Base-by-base conservation (phyloP, 1,139 yeast genomes). In the Petasospora fabianii region DNA sequence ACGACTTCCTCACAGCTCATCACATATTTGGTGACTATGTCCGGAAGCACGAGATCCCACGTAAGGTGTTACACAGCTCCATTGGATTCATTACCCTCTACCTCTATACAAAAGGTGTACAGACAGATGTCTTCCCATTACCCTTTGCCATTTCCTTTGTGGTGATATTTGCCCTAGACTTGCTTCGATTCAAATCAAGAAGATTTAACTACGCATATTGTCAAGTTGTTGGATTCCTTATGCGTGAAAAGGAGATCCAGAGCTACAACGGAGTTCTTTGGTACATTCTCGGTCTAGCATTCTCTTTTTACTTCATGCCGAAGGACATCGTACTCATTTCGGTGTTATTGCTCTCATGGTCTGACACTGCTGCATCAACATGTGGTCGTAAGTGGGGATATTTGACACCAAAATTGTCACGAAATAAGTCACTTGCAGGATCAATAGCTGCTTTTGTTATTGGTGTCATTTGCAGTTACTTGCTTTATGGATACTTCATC, bases 301-400 rank as follows among this genome's bases (percentile, higher is more conserved):
- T 85, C 45, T 87, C 90, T 5, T 84, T 87, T 54, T 51, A 70
- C 2, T 59, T 77, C 14, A 81, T 79, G 53, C 83, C 95, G 13
- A 87, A 87, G 64, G 98, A 92, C 57, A 79, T 92, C 36, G 71
- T 82, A 2, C 68, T 90, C 19, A 70, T 88, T 68, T 73, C 95
- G 20, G 78, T 87, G 8, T 68, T 88, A 49, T 67, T 92, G 41
- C 73, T 92, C 48, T 84, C 96, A 58, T 92, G 97, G 97, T 90
- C 96, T 10, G 98, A 92, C 59, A 88, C 97, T 9, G 94, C 97
- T 6, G 98, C 98, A 3, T 86, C 97, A 4, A 86, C 97, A 1
- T 63, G 90, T 55, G 98, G 97, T 17, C 73, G 97, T 50, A 74
- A 73, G 38, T 87, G 67, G 60, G 97, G 97, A 7, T 73, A 84